Percentiles rank a stretch among this genome's conserved stretches.
Evolutionary conservation across 805 yeast species (phyloP).

Genomic region (Jamesozyma rosinii): DNA sequence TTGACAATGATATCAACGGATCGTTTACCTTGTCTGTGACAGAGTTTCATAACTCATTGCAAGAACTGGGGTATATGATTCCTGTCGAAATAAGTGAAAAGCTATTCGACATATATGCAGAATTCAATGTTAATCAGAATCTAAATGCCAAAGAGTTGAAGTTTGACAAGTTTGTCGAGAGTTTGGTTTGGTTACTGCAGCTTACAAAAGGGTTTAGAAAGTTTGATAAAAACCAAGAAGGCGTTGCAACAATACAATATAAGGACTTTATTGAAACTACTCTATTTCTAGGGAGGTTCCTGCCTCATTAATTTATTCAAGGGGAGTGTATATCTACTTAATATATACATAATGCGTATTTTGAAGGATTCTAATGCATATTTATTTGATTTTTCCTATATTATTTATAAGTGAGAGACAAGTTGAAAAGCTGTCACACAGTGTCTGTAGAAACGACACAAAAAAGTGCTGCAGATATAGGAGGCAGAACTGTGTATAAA

Average conservation of each 20-base stretch:
- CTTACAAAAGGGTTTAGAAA: slow-evolving; percentile 72
- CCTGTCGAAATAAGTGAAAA: slow-evolving; percentile 30
- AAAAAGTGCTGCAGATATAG: too few species aligned
- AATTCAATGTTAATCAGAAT: slow-evolving; percentile 21
- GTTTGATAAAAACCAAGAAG: slow-evolving; percentile 66
- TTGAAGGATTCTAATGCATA: too few species aligned
- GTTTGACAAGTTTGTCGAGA: slow-evolving; percentile 75
- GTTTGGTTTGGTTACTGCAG: slow-evolving; percentile 65
- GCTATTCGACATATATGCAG: slow-evolving; percentile 31
- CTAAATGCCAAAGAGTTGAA: slow-evolving; percentile 38
- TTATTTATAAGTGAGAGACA: too few species aligned
- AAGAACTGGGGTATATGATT: slow-evolving; percentile 28
- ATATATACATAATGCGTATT: too few species aligned
- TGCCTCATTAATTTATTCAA: slow-evolving; percentile 18
- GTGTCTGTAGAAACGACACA: too few species aligned
- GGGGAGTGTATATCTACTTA: not conserved
- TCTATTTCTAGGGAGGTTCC: slow-evolving; percentile 31
- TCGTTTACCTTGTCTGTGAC: slow-evolving; percentile 26
- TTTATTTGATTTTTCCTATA: too few species aligned
- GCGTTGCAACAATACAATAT: slow-evolving; percentile 57
- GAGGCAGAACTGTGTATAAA: too few species aligned
- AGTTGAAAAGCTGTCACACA: too few species aligned
- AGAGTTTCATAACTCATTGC: slow-evolving; percentile 29
- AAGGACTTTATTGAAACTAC: slow-evolving; percentile 55
- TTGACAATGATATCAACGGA: slow-evolving; percentile 29